Conservation (phyloP, 2,329 filamentous ascomycete genomes). For the Penicillium sclerotigenum region DNA sequence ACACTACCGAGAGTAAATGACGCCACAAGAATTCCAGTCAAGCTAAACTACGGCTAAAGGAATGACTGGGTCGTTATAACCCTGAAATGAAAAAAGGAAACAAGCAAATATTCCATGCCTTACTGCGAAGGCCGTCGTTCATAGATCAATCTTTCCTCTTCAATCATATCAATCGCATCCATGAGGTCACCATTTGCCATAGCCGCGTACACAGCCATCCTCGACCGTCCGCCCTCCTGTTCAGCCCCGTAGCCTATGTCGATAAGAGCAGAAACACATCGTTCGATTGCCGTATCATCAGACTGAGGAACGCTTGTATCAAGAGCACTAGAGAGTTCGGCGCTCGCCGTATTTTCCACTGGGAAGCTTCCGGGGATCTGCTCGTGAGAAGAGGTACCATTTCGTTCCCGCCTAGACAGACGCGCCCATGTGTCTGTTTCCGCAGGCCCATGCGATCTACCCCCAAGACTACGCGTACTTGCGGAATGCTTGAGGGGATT, state of each 20-base stretch:
- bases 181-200: slow-evolving; percentile 43
- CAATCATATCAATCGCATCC: slow-evolving; percentile 51
- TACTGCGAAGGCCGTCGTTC: slow-evolving; percentile 23
- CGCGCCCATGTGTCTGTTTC: slow-evolving; percentile 19
- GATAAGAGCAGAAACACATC: slow-evolving; percentile 41
- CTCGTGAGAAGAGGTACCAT: slow-evolving; percentile 5
- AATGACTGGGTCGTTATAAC: not conserved
- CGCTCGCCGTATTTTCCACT: slow-evolving; percentile 10
- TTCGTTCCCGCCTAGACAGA: slow-evolving; percentile 21
- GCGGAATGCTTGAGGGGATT: slow-evolving; percentile 8
- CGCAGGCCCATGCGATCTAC: not conserved
- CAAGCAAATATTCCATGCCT: not conserved
- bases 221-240: slow-evolving; percentile 34
- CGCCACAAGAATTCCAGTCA: not conserved
- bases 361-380: slow-evolving; percentile 29
- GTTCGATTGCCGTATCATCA: slow-evolving; percentile 24
- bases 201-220: slow-evolving; percentile 46
- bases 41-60: not conserved
- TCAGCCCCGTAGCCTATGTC: slow-evolving; percentile 42
- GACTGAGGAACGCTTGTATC: not conserved
- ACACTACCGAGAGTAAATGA: not conserved
- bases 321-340: not conserved
- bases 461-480: slow-evolving; percentile 26
- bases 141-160: slow-evolving; percentile 47
- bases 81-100: not conserved